phyloP scores from a whole-genome alignment of 805 yeast species.

The Hanseniaspora singularis region DNA sequence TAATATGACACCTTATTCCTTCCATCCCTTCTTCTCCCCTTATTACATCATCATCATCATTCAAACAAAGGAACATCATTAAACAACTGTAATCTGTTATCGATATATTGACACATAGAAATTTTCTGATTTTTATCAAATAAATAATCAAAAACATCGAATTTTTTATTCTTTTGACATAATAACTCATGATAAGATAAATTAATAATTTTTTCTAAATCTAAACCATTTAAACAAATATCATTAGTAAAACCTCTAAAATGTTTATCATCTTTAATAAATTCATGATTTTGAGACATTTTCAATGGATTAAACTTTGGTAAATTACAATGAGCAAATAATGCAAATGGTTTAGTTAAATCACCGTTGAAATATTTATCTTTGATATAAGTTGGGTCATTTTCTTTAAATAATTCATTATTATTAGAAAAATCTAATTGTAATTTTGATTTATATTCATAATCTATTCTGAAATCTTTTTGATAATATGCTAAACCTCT shows the following conservation, averaged over 20 bases:
- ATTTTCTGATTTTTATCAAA: slow-evolving; percentile 1
- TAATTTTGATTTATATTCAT: slow-evolving; percentile 18
- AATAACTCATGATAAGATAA: slow-evolving; percentile 7
- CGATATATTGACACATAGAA: slow-evolving; percentile 11
- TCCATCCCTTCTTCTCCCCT: too few relatives aligned
- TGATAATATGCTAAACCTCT: slow-evolving; percentile 37
- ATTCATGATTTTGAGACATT: slow-evolving; percentile 19
- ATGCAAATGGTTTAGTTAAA: slow-evolving; percentile 18
- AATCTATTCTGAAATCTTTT: slow-evolving; percentile 41
- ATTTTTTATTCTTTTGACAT: slow-evolving; percentile 5
- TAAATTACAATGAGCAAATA: slow-evolving; percentile 32
- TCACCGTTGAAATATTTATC: slow-evolving; percentile 15
- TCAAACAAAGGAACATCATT: slow-evolving; percentile 6
- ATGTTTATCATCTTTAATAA: slow-evolving; percentile 20
- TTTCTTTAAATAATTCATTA: not conserved
- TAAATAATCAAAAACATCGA: slow-evolving; percentile 5
- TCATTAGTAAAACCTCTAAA: slow-evolving; percentile 20
- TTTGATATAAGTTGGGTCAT: not conserved
- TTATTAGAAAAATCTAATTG: not conserved
- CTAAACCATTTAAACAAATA: slow-evolving; percentile 19
- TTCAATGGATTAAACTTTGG: slow-evolving; percentile 30
- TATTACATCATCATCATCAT: too few relatives aligned
- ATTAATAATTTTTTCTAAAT: slow-evolving; percentile 21
- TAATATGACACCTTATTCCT: too few relatives aligned
- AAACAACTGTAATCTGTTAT: slow-evolving; percentile 10